Evolutionary conservation across 164 flowering plant genomes (phyloP).

Genomic region (Aristolochia californica): DNA sequence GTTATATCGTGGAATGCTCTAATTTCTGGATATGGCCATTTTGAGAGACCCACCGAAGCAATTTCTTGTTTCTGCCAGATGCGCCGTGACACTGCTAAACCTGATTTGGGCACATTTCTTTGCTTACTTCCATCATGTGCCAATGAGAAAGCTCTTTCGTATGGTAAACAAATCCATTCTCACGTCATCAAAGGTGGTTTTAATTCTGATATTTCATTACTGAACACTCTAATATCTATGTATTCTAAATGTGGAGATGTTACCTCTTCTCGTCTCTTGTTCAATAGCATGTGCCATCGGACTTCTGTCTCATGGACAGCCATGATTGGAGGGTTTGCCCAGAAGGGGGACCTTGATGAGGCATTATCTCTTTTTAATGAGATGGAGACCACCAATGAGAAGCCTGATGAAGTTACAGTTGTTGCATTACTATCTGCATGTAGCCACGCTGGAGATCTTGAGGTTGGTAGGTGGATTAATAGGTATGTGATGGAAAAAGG

Average conservation of each 20-base stretch:
- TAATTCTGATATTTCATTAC: conserved; percentile 22
- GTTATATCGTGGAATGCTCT: conserved; percentile 54
- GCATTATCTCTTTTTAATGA: conserved; percentile 33
- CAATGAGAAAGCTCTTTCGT: conserved; percentile 14
- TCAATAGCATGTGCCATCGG: conserved; percentile 27
- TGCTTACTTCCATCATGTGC: conserved; percentile 33
- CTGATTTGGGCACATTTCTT: conserved; percentile 39
- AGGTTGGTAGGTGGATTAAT: conserved; percentile 44
- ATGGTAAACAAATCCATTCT: conserved; percentile 33
- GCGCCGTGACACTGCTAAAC: conserved; percentile 25
- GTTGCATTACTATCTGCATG: conserved; percentile 41
- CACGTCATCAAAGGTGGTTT: conserved; percentile 35
- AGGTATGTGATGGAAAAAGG: conserved; percentile 23
- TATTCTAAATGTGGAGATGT: conserved; percentile 45
- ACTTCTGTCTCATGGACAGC: conserved; percentile 53
- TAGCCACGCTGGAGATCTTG: conserved; percentile 40
- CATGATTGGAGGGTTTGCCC: conserved; percentile 47
- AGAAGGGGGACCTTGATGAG: conserved; percentile 33
- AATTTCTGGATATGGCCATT: conserved; percentile 31
- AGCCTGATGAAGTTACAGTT: conserved; percentile 47
- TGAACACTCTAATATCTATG: conserved; percentile 49
- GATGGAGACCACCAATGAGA: conserved; percentile 37
- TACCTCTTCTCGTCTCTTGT: conserved; percentile 27
- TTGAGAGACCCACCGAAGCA: conserved; percentile 14
- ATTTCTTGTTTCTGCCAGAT: conserved; percentile 20